A percentile compares a stretch with the other conserved stretches of the same genome.
Evolutionary conservation across 2,329 filamentous ascomycete species (phyloP).

Genomic region (Calonectria pauciramosa): DNA sequence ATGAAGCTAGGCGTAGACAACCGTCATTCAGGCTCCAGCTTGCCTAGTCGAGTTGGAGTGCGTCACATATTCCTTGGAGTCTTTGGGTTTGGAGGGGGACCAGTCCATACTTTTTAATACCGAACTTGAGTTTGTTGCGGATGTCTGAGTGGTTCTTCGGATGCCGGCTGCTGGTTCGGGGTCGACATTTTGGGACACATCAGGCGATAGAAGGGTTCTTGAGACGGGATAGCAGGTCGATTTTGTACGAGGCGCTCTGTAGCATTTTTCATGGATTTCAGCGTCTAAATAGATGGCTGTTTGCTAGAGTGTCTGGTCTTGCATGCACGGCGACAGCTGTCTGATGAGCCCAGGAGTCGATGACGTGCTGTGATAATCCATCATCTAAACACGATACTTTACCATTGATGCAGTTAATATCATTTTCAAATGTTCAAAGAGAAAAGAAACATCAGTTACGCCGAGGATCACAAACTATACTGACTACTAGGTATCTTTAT

Average conservation of each 20-base stretch:
- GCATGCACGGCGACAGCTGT: not conserved
- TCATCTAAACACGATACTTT: constrained; percentile 2
- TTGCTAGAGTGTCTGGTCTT: constrained; percentile 28
- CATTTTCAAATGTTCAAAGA: not conserved
- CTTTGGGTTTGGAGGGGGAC: constrained; percentile 55
- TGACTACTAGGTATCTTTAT: not conserved
- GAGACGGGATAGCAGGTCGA: constrained; percentile 36
- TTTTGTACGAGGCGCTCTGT: constrained; percentile 45
- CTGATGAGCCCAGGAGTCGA: constrained; percentile 16
- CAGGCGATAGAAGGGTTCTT: constrained; percentile 40
- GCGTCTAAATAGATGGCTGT: constrained; percentile 48
- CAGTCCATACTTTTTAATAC: constrained; percentile 55
- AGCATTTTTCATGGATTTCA: constrained; percentile 42
- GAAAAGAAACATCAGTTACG: not conserved
- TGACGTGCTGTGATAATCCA: constrained; percentile 21
- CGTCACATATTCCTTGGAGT: constrained; percentile 57
- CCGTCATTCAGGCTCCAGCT: constrained; percentile 44
- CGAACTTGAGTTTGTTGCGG: constrained; percentile 48
- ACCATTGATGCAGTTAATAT: constrained; percentile 13
- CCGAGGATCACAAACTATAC: no score
- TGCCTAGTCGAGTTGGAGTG: constrained; percentile 46
- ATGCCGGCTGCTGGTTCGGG: constrained; percentile 33
- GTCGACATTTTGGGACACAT: constrained; percentile 36
- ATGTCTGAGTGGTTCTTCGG: constrained; percentile 35
- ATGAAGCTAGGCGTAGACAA: constrained; percentile 44